phyloP scores from a whole-genome alignment of 495 filamentous ascomycete species.

The Penicillium steckii region DNA sequence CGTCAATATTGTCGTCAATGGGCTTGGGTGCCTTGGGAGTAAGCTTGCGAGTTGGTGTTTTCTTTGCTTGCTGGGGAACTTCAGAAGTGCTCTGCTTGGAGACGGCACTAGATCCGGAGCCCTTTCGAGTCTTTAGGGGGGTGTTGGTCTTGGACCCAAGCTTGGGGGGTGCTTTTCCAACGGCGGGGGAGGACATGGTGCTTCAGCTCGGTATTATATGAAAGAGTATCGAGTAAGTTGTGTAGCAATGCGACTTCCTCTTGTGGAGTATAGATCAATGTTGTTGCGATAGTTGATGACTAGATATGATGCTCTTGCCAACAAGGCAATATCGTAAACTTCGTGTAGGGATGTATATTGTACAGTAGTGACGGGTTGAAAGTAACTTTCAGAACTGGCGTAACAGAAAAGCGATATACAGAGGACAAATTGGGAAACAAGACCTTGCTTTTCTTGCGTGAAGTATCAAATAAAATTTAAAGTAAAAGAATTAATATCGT shows the following conservation, averaged over 20 bases:
- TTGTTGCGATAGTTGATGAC: not conserved
- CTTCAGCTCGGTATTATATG: not conserved
- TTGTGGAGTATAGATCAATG: not conserved
- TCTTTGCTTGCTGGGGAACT: constrained; percentile 27
- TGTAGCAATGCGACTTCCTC: not conserved
- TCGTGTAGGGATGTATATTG: constrained; percentile 1
- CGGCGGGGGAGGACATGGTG: constrained; percentile 23
- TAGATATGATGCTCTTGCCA: not conserved
- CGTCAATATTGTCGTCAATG: constrained; percentile 23
- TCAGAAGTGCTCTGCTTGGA: constrained; percentile 29
- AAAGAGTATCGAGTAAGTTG: not conserved
- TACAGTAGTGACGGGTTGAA: constrained; percentile 4
- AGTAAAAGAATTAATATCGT: constrained; percentile 19
- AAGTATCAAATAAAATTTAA: constrained; percentile 4
- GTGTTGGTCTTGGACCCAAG: constrained; percentile 31
- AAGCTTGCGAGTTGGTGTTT: constrained; percentile 23
- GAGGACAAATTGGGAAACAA: not conserved
- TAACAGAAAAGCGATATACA: not conserved
- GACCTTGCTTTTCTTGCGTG: not conserved
- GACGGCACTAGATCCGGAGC: constrained; percentile 40
- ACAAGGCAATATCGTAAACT: constrained; percentile 5
- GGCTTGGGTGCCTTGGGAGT: constrained; percentile 25
- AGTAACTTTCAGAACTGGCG: constrained; percentile 9
- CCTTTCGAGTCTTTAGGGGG: constrained; percentile 50
- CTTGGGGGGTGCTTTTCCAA: constrained; percentile 26